Conservation (phyloP, 352 stramenopile species). For the Vaucheria bursata region DNA sequence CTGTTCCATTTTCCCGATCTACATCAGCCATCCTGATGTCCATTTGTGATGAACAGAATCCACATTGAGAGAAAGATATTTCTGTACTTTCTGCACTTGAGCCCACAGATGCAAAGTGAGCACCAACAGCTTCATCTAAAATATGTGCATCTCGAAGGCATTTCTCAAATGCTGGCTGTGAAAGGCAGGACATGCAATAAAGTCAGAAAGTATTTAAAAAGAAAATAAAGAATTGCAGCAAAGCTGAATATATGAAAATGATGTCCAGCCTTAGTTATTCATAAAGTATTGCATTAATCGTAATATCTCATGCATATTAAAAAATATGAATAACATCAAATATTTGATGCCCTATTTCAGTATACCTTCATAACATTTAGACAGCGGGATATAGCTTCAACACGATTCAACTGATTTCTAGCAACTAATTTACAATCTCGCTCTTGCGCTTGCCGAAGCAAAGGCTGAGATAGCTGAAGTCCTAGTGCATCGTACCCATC, state of each 20-base stretch:
- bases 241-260: too few relatives aligned
- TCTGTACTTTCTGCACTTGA: constrained; percentile 6
- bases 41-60: constrained; percentile 18
- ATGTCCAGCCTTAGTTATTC: too few relatives aligned
- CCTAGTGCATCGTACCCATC: constrained; percentile 32
- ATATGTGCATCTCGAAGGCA: constrained; percentile 18
- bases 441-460: not conserved
- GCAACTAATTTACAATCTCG: constrained; percentile 14
- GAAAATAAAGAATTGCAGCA: too few relatives aligned
- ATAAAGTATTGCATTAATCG: too few relatives aligned
- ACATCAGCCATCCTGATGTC: constrained; percentile 17
- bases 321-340: too few relatives aligned
- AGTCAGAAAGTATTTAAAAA: too few relatives aligned
- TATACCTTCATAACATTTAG: constrained; percentile 11
- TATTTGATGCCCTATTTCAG: too few relatives aligned
- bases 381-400: not conserved
- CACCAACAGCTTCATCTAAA: constrained; percentile 24
- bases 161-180: constrained; percentile 11
- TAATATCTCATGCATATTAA: too few relatives aligned
- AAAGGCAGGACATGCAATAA: too few relatives aligned
- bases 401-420: not conserved
- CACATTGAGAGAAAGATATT: constrained; percentile 20
- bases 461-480: not conserved
- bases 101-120: constrained; percentile 25
- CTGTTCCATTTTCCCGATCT: not conserved